Base-by-base conservation (phyloP, 2,329 filamentous ascomycete genomes). In the Hypoxylon sp. region DNA sequence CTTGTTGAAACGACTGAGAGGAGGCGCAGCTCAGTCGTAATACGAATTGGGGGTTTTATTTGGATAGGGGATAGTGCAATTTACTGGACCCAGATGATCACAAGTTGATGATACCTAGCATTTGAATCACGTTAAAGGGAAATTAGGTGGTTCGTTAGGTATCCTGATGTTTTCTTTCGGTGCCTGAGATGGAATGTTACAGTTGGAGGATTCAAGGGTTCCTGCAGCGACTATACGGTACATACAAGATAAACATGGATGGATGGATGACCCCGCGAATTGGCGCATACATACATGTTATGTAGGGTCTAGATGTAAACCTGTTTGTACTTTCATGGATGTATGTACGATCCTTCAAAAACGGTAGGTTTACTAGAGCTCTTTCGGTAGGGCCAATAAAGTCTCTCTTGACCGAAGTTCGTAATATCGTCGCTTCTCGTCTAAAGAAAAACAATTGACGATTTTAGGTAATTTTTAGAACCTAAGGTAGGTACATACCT, bases 1-100 rank as follows among this genome's bases (percentile, higher is more conserved):
- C 55, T 57, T 69, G 46, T 71, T 65, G 68, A 65, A 71, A 69
- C 61, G 39, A 53, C 39, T 35, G 59, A 46, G 50, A 64, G 10
- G 67, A 64, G 70, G 70, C 70, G 70, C 70, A 71, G 68, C 54
- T 66, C 37, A 47, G 5, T 64, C 48, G 60, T 67, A 66, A 68
- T 70, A 66, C 70, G 61, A 65, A 53, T 58, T 46, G 62, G 31
- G 29, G 35, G 59, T 71, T 69, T 69, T 51, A 65, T 35, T 44
- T 64, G 37, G 48, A 22, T 19, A 59, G 48, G 39, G 48, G 44
- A 64, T 39, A 31, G 29, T 44, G 14, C 8, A 62, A 62, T 69
- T 69, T 62, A 69, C 24, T 66, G 66, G 69, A 59, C 44, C 42
- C 35, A 22, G 37, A 50, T 24, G 42, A 48, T 54, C 17, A 19